Conservation (phyloP, 306 rosid genomes). For the Vachellia collinsii region DNA sequence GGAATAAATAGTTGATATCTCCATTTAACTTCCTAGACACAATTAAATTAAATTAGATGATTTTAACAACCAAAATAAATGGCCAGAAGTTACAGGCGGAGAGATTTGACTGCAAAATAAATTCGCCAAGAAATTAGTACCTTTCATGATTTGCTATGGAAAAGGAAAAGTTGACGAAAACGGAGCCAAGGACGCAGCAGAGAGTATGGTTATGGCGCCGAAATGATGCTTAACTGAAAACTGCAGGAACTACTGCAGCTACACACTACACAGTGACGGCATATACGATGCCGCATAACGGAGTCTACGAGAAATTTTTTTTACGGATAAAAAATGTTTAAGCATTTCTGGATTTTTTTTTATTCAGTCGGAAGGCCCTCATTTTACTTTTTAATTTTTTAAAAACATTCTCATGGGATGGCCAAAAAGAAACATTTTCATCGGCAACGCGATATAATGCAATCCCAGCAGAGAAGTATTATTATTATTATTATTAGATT, state of each 20-base stretch:
- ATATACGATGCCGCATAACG: background rate
- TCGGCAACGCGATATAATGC: background rate
- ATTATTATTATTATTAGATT: background rate
- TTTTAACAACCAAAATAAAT: background rate
- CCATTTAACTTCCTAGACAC: conserved; percentile 10
- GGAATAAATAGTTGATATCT: background rate
- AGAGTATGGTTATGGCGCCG: background rate
- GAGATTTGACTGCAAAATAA: conserved; percentile 9
- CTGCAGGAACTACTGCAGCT: background rate
- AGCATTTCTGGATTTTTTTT: background rate
- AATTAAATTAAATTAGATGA: conserved; percentile 15
- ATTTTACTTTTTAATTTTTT: too few species aligned
- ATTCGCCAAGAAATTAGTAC: conserved; percentile 27
- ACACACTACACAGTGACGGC: background rate
- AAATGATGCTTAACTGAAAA: background rate
- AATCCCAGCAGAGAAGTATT: background rate
- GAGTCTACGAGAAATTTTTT: background rate
- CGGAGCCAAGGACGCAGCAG: background rate
- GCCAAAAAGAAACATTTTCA: background rate
- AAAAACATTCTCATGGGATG: background rate
- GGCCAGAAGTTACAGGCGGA: background rate
- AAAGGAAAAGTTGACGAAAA: conserved; percentile 9
- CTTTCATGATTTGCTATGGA: conserved; percentile 11
- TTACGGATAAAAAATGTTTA: background rate
- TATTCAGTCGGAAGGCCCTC: background rate